Conservation (phyloP, 75 land plant species). For the Selaginella tamariscina region DNA sequence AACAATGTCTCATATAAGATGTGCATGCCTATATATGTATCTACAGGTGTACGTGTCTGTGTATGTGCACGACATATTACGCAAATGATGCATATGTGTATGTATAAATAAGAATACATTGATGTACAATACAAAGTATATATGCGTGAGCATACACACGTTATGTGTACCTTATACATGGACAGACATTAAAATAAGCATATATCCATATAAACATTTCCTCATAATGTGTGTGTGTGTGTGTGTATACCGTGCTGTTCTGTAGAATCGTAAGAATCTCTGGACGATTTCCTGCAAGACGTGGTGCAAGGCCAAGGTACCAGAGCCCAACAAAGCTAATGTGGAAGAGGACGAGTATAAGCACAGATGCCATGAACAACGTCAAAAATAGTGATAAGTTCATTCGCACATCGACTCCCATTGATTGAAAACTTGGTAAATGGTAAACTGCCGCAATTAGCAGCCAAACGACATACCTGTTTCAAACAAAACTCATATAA, state of each 20-base stretch:
- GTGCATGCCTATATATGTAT: no score
- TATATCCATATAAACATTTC: no score
- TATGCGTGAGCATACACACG: no score
- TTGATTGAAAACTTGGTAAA: conserved; percentile 94
- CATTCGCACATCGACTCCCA: conserved; percentile 98
- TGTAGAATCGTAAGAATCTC: conserved; percentile 78
- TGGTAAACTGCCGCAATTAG: conserved; percentile 81
- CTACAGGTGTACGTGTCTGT: no score
- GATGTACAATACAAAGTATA: no score
- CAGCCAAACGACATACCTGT: conserved; percentile 94
- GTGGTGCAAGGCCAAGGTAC: conserved; percentile 87
- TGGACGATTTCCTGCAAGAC: conserved; percentile 84
- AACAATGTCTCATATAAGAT: no score
- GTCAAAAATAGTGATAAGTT: conserved; percentile 81
- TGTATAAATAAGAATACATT: no score
- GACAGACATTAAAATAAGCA: no score
- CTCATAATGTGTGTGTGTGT: no score
- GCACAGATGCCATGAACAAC: conserved; percentile 64
- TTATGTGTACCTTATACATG: no score
- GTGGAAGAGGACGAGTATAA: conserved; percentile 71
- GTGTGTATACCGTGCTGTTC: conserved; percentile 88
- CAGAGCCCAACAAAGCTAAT: conserved; percentile 79
- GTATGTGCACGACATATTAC: no score
- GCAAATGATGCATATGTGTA: no score
- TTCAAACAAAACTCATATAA: conserved; percentile 3